Evolutionary conservation across 2,329 filamentous ascomycete species (phyloP), one percentile per base, ranked within the genome.

Genomic region (Colletotrichum australisinense): DNA sequence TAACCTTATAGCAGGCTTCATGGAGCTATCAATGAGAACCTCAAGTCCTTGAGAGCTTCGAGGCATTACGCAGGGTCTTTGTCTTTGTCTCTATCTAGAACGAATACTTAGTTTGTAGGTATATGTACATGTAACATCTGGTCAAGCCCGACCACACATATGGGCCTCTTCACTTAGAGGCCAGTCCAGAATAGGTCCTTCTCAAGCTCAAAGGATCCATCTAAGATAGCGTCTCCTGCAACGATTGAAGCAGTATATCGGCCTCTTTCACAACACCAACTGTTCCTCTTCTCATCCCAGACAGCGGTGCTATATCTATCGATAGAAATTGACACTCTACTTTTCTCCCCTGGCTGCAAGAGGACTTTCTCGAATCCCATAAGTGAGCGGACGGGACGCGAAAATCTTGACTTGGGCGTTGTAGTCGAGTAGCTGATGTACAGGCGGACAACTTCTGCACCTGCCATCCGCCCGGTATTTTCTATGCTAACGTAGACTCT

Each of bases 121-220:
- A 24, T 2, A 5, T 35, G 32, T 12, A 42, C 38, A 16, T 42
- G 35, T 16, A 42, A 16, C 5, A 16, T 42, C 14, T 30, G 11
- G 4, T 35, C 32, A 35, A 11, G 11, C 32, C 32, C 9, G 11
- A 59, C 28, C 32, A 59, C 9, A 7, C 7, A 42, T 14, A 55
- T 55, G 24, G 26, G 22, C 12, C 19, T 8, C 5, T 24, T 42
- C 16, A 7, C 16, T 11, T 28, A 93, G 69, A 94, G 71, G 0
- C 92, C 92, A 69, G 86, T 87, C 92, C 93, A 94, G 86, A 90
- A 93, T 72, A 87, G 87, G 3, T 90, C 91, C 84, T 91, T 88
- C 22, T 81, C 81, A 16, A 94, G 86, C 63, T 83, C 85, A 78
- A 94, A 92, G 0, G 81, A 82, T 0, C 82, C 87, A 75, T 79